phyloP scores from a whole-genome alignment of 345 rosid genomes.

The Gossypium thurberi region DNA sequence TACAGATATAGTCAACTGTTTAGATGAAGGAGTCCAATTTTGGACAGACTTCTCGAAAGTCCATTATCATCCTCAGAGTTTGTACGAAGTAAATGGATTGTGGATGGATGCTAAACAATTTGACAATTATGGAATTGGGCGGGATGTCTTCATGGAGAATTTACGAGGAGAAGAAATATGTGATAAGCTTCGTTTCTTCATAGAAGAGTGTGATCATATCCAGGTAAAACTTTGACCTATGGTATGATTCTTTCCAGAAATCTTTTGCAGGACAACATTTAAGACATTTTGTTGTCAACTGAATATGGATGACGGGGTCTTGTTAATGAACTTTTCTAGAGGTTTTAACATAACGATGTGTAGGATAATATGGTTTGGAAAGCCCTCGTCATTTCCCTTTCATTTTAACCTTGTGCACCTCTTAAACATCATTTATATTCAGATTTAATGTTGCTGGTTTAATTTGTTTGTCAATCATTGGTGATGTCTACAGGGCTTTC shows the following conservation, averaged over 20 bases:
- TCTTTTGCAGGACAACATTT: neutral
- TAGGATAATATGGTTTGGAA: neutral
- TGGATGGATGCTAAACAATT: conserved; percentile 52
- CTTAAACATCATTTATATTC: neutral
- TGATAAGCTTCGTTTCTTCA: conserved; percentile 75
- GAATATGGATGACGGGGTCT: neutral
- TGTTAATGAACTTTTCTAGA: neutral
- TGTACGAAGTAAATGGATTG: conserved; percentile 66
- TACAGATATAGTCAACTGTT: conserved; percentile 58
- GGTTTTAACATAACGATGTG: neutral
- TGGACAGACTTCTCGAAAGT: conserved; percentile 96
- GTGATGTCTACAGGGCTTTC: conserved; percentile 59
- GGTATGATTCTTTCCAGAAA: neutral
- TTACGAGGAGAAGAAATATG: conserved; percentile 66
- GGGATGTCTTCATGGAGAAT: conserved; percentile 53
- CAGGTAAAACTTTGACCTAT: conserved; percentile 40
- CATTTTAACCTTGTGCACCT: neutral
- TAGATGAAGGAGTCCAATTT: conserved; percentile 58
- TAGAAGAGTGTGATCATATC: conserved; percentile 89
- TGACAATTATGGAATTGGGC: conserved; percentile 76
- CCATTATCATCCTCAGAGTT: conserved; percentile 75
- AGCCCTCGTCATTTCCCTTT: neutral
- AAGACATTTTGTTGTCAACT: neutral
- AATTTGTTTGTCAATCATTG: conserved; percentile 14
- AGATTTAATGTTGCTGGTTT: neutral